Conservation (phyloP, 768 basidiomycete genomes). For the Kwoniella mangroviensis region DNA sequence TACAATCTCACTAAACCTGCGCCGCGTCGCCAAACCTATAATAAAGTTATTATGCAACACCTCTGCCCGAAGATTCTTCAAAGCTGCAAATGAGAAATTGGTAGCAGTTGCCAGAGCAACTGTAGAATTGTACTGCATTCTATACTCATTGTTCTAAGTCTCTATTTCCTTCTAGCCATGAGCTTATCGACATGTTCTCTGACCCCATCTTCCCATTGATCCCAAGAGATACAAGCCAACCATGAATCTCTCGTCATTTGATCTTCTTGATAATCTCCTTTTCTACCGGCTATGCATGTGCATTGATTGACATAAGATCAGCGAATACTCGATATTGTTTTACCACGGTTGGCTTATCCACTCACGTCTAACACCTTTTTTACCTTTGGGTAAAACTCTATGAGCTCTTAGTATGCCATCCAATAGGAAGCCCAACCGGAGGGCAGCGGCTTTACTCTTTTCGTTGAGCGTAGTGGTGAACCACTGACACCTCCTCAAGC, state of each 20-base stretch:
- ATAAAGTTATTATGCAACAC: not conserved
- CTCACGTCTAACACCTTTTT: slow-evolving; percentile 27
- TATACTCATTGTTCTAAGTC: not conserved
- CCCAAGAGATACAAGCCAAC: slow-evolving; percentile 43
- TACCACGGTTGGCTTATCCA: not conserved
- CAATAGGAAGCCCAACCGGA: slow-evolving; percentile 35
- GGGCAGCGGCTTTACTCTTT: slow-evolving; percentile 28
- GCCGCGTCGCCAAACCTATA: not conserved
- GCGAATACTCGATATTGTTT: too few relatives aligned
- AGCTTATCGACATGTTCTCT: slow-evolving; percentile 38
- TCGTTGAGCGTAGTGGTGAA: slow-evolving; percentile 33
- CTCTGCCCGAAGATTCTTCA: not conserved
- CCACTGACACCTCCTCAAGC: slow-evolving; percentile 40
- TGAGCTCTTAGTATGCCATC: slow-evolving; percentile 33
- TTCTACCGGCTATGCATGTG: slow-evolving; percentile 25
- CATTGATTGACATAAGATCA: too few relatives aligned
- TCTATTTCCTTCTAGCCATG: slow-evolving; percentile 35
- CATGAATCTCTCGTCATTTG: slow-evolving; percentile 42
- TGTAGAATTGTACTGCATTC: not conserved
- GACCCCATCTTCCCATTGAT: slow-evolving; percentile 42
- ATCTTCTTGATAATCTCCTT: slow-evolving; percentile 30
- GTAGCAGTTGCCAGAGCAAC: too few relatives aligned
- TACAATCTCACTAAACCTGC: not conserved
- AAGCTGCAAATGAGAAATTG: too few relatives aligned
- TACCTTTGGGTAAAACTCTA: slow-evolving; percentile 23